A percentile compares a stretch with the other conserved stretches of the same genome.
Conservation (phyloP, 805 yeast genomes). For the Jamesozyma lodderae region DNA sequence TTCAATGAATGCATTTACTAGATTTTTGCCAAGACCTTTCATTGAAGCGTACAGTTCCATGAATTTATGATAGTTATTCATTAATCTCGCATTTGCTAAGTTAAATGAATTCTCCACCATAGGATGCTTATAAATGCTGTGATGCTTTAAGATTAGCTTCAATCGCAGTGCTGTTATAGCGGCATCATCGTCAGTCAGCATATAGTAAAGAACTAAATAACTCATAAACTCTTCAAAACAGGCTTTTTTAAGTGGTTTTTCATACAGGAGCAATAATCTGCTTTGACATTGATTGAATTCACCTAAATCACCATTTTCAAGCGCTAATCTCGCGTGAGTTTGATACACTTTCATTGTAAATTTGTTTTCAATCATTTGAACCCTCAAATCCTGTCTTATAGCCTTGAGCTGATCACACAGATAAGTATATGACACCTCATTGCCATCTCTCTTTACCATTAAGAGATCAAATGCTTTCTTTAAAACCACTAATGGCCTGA, state of each 20-base stretch:
- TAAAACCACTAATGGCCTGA: slow-evolving; percentile 63
- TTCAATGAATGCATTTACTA: slow-evolving; percentile 46
- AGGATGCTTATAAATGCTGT: slow-evolving; percentile 12
- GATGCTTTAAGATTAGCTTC: slow-evolving; percentile 13
- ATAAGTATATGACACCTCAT: slow-evolving; percentile 58
- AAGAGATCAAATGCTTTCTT: slow-evolving; percentile 49
- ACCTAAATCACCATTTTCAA: slow-evolving; percentile 76
- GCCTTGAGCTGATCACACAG: slow-evolving; percentile 86
- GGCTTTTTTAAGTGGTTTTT: slow-evolving; percentile 27
- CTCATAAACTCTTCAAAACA: slow-evolving; percentile 55
- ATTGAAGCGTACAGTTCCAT: slow-evolving; percentile 37
- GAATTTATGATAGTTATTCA: slow-evolving; percentile 45
- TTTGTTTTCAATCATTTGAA: slow-evolving; percentile 72
- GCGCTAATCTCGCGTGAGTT: slow-evolving; percentile 77
- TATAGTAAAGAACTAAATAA: slow-evolving; percentile 64
- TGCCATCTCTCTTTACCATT: slow-evolving; percentile 40
- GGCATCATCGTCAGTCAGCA: slow-evolving; percentile 56
- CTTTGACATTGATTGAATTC: slow-evolving; percentile 94
- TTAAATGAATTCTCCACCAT: slow-evolving; percentile 23
- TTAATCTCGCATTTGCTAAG: slow-evolving; percentile 26
- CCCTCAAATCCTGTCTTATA: slow-evolving; percentile 85
- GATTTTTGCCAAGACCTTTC: slow-evolving; percentile 35
- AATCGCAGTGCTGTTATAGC: slow-evolving; percentile 20
- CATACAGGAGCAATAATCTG: slow-evolving; percentile 59
- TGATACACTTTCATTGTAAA: slow-evolving; percentile 78